A percentile compares a stretch with the other conserved stretches of the same genome.
Conservation (phyloP, 2,329 filamentous ascomycete genomes). For the Gremmenia infestans region DNA sequence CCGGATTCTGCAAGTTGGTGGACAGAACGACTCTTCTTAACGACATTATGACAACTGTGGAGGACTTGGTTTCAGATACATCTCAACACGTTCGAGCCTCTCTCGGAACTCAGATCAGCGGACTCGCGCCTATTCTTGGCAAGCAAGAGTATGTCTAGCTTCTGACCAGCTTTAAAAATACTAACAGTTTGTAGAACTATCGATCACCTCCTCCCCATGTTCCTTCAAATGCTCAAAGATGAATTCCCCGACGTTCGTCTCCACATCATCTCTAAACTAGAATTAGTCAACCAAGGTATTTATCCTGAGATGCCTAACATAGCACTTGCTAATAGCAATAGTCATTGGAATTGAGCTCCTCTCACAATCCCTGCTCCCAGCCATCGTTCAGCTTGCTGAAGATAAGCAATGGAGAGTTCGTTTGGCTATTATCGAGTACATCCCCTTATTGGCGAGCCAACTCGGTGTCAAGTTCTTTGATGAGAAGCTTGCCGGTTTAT, state of each 20-base stretch:
- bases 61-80: constrained; percentile 91
- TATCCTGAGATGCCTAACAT: constrained; percentile 3
- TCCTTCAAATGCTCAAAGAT: constrained; percentile 98
- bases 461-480: constrained; percentile 97
- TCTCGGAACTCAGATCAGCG: constrained; percentile 93
- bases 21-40: constrained; percentile 84
- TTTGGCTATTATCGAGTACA: constrained; percentile 98
- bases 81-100: constrained; percentile 96
- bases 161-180: constrained; percentile 16
- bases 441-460: constrained; percentile 90
- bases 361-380: constrained; percentile 91
- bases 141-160: constrained; percentile 77
- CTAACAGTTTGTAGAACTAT: constrained; percentile 63
- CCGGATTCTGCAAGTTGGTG: constrained; percentile 86
- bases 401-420: constrained; percentile 99
- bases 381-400: constrained; percentile 94
- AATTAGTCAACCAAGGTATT: constrained; percentile 91
- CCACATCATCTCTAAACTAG: constrained; percentile 99
- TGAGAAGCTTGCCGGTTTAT: constrained; percentile 89
- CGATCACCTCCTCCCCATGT: constrained; percentile 95
- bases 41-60: constrained; percentile 94
- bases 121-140: constrained; percentile 90
- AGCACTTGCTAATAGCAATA: constrained; percentile 34
- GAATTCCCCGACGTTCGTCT: constrained; percentile 97
- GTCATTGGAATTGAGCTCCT: constrained; percentile 97